Conservation (phyloP, 345 rosid species). For the Psidium friedrichsthalianum region DNA sequence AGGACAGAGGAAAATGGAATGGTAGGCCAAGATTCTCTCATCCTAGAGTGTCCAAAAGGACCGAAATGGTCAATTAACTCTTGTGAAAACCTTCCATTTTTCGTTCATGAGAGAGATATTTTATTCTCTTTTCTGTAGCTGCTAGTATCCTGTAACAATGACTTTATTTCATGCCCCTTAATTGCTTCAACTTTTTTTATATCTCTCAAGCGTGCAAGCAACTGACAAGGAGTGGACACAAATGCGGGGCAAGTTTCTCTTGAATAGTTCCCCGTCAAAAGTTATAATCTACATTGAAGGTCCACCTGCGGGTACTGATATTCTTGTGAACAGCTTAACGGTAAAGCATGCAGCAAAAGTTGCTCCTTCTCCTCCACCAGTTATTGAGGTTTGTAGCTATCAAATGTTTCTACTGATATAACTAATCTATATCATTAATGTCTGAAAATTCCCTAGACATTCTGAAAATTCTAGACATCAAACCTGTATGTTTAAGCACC, state of each 20-base stretch:
- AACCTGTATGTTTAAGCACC: background rate
- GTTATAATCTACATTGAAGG: constrained; percentile 88
- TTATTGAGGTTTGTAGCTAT: constrained; percentile 44
- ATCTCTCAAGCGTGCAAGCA: constrained; percentile 51
- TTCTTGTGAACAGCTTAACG: constrained; percentile 60
- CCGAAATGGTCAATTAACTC: background rate
- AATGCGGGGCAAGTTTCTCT: constrained; percentile 78
- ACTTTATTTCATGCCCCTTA: background rate
- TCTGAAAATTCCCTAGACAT: background rate
- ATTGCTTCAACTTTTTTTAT: background rate
- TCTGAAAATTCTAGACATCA: background rate
- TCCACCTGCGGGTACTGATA: constrained; percentile 84
- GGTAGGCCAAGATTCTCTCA: background rate
- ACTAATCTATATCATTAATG: background rate
- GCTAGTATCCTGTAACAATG: background rate
- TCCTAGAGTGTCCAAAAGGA: background rate
- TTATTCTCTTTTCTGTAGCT: background rate
- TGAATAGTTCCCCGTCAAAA: constrained; percentile 69
- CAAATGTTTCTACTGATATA: background rate
- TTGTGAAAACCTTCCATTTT: background rate
- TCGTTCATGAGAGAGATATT: background rate
- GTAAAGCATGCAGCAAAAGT: constrained; percentile 68
- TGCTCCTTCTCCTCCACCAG: constrained; percentile 55
- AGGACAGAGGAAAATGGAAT: background rate
- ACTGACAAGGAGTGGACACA: constrained; percentile 68